These are phyloP conservation scores for Rhypophila decipiens DNA, from an alignment of 495 filamentous ascomycete genomes.

Conservation along the genomic window DNA sequence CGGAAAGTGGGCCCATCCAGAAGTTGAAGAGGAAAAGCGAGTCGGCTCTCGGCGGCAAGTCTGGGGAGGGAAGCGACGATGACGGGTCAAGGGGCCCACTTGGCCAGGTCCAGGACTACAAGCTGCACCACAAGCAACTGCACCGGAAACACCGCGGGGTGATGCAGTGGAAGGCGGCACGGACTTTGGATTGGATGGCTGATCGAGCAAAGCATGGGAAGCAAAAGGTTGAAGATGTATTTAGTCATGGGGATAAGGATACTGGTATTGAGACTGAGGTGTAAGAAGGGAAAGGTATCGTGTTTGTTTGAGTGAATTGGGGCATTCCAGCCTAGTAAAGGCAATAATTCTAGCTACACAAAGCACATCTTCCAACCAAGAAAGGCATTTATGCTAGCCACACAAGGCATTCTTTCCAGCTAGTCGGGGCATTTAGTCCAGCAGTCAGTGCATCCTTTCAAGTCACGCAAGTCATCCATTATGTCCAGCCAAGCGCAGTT, in stretches of 20 bases:
- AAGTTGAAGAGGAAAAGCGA: conserved; percentile 13
- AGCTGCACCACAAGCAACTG: conserved; percentile 51
- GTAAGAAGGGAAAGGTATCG: no score
- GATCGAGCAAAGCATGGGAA: conserved; percentile 50
- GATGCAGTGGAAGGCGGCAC: conserved; percentile 64
- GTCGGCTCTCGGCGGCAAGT: conserved; percentile 10
- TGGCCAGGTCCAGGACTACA: conserved; percentile 44
- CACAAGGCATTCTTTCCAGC: no score
- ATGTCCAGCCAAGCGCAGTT: no score
- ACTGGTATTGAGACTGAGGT: conserved; percentile 58
- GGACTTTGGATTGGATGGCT: conserved; percentile 54
- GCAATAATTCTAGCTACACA: no score
- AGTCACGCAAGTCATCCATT: no score
- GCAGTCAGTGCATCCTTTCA: no score
- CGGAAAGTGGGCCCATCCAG: conserved; percentile 14
- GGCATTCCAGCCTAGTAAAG: no score
- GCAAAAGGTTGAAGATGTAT: conserved; percentile 44
- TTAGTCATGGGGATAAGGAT: conserved; percentile 52
- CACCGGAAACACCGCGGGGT: conserved; percentile 58
- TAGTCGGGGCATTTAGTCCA: no score
- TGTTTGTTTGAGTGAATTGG: no score
- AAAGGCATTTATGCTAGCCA: no score
- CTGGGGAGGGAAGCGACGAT: conserved; percentile 21
- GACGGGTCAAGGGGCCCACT: conserved; percentile 36
- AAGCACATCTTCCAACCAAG: no score